These are phyloP conservation scores for Gracilaria caudata DNA, from an alignment of 23 red algal genomes.

Conservation along the genomic window DNA sequence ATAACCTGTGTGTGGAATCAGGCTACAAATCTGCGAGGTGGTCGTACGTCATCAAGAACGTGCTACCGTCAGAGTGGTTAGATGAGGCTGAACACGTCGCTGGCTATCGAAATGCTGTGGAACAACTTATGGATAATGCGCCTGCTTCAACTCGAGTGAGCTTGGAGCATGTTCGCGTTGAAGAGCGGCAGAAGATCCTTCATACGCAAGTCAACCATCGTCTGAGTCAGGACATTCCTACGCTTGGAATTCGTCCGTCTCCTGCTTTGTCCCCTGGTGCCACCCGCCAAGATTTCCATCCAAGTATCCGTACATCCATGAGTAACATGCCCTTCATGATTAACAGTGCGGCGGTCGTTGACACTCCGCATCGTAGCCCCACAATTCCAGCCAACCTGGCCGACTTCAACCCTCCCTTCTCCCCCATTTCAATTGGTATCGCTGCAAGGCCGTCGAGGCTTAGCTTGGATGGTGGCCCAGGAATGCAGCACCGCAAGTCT, in stretches of 20 bases:
- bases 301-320: conserved; percentile 4
- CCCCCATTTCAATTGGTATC: conserved; percentile 12
- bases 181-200: conserved; percentile 16
- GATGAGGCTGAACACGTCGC: conserved; percentile 32
- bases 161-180: conserved; percentile 26
- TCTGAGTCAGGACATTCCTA: conserved; percentile 41
- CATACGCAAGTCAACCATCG: conserved; percentile 36
- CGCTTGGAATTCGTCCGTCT: neutral
- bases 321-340: neutral
- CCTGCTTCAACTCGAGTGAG: conserved; percentile 33
- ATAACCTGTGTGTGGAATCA: conserved; percentile 51
- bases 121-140: conserved; percentile 45
- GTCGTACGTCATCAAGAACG: conserved; percentile 72
- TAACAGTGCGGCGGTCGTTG: neutral
- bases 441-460: conserved; percentile 1
- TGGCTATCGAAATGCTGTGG: conserved; percentile 48
- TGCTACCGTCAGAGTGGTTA: conserved; percentile 55
- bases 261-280: neutral
- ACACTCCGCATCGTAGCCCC: neutral
- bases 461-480: neutral
- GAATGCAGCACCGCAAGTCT: neutral
- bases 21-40: conserved; percentile 58
- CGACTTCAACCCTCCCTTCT: conserved; percentile 7
- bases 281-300: conserved; percentile 2
- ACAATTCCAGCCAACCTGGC: neutral